Conservation (phyloP, 192 early-diverging fungal species). For the Coemansia asiatica region DNA sequence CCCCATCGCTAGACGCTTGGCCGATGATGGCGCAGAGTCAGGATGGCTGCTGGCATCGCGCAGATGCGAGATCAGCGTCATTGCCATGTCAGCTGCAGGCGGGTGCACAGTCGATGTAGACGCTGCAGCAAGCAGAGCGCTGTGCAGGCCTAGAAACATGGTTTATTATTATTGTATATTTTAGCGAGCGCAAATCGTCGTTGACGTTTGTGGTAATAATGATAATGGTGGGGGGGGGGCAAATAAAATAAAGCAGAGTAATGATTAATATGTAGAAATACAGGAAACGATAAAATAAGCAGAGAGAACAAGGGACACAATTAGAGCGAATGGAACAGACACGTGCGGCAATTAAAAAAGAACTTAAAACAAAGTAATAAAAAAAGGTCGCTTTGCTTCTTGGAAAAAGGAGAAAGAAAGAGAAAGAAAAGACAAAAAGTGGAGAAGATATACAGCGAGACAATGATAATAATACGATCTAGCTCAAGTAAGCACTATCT, state of each 20-base stretch:
- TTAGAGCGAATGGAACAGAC: background rate
- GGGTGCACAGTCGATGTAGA: slow-evolving; percentile 30
- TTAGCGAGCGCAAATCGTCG: background rate
- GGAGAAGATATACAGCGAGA: too few species aligned
- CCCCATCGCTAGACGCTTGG: slow-evolving; percentile 10
- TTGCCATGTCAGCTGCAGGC: slow-evolving; percentile 43
- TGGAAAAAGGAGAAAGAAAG: too few species aligned
- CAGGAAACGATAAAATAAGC: background rate
- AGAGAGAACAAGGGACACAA: background rate
- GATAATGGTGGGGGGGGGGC: too few species aligned
- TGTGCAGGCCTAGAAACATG: slow-evolving; percentile 53
- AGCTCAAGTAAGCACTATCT: too few species aligned
- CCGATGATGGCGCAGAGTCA: slow-evolving; percentile 9
- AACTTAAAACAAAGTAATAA: background rate
- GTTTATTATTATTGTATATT: background rate
- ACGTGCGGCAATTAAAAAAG: background rate
- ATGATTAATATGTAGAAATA: background rate
- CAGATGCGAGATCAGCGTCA: slow-evolving; percentile 44
- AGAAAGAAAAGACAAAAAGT: too few species aligned
- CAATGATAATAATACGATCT: too few species aligned
- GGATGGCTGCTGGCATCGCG: slow-evolving; percentile 13
- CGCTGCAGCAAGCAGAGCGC: slow-evolving; percentile 43
- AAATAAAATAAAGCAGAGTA: background rate
- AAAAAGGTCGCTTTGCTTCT: too few species aligned
- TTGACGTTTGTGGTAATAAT: too few species aligned